Evolutionary conservation across 371 early-diverging fungal species (phyloP), one percentile per base, ranked within the genome.

Genomic region (Mortierella sp.): DNA sequence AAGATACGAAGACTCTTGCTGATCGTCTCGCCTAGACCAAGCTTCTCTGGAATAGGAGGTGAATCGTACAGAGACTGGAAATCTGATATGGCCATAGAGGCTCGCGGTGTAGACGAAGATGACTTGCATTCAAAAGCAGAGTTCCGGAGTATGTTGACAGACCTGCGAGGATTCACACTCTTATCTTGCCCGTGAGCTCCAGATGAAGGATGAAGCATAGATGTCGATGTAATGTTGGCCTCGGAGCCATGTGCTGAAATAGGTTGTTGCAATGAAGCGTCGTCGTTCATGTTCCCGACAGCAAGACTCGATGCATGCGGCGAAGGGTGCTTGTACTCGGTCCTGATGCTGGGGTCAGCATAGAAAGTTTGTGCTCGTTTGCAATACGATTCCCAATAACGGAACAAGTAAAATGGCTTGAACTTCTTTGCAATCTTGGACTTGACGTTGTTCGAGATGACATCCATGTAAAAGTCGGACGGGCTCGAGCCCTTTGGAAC

Each of bases 341-440:
- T 89, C 5, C 97, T 93, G 46, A 91, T 91, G 0, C 95, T 93
- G 60, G 92, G 94, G 71, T 91, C 93, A 10, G 94, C 84, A 71
- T 76, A 76, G 45, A 65, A 69, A 8, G 50, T 45, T 50, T 76
- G 76, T 13, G 76, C 69, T 2, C 76, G 58, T 26, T 58, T 76
- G 54, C 69, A 69, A 39, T 76, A 76, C 13, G 76, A 76, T 23
- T 76, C 76, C 76, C 76, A 76, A 45, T 76, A 76, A 2, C 66
- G 61, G 10, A 65, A 51, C 19, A 76, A 39, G 16, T 69, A 76
- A 21, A 76, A 76, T 1, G 76, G 76, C 56, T 65, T 76, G 63
- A 76, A 76, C 55, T 76, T 76, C 54, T 61, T 65, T 30, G 76
- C 43, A 58, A 76, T 48, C 48, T 51, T 71, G 39, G 78, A 78